Base-by-base conservation (phyloP, 495 filamentous ascomycete genomes). In the Lasiosphaeriaceae sp. region DNA sequence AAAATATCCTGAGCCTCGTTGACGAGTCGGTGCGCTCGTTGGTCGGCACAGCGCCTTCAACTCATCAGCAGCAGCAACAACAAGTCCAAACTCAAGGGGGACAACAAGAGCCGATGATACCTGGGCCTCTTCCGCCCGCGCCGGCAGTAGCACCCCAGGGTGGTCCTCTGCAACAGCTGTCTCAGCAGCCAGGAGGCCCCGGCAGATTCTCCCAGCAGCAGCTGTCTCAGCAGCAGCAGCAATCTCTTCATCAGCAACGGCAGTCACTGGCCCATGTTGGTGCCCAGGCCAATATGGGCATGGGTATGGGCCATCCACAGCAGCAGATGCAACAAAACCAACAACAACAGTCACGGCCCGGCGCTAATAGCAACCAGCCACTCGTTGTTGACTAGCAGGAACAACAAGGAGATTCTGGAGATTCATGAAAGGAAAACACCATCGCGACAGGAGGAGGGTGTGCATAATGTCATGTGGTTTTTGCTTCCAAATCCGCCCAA, bases 21-120 rank as follows among this genome's bases (percentile, higher is more conserved):
- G 62, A 67, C 50, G 59, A 63, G 0, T 50, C 72, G 14, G 59
- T 77, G 19, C 64, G 58, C 35, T 68, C 64, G 0, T 55, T 75
- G 17, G 66, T 62, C 11, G 56, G 54, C 12, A 56, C 55, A 19
- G 56, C 47, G 7, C 50, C 61, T 17, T 12, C 39, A 43, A 43
- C n/a, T 43, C 39, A 11, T n/a, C 26, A 31, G 26, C 26, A 31
- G 24, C 26, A 31, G 26, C 26, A 31, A n/a, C 52, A 53, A 19
- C 35, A 34, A 21, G 12, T 16, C 7, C 11, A 41, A n/a, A 12
- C 19, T 5, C 47, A 29, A 3, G 23, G 23, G 9, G n/a, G n/a
- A n/a, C 29, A 9, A 17, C 50, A 37, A 3, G 21, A 43, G 31
- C 24, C 19, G 31, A 11, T 41, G 50, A n/a, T n/a, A n/a, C 19